Percentiles rank a stretch among this genome's conserved stretches.
Evolutionary conservation across 1,139 yeast species (phyloP).

Genomic region (Scheffersomyces titani): DNA sequence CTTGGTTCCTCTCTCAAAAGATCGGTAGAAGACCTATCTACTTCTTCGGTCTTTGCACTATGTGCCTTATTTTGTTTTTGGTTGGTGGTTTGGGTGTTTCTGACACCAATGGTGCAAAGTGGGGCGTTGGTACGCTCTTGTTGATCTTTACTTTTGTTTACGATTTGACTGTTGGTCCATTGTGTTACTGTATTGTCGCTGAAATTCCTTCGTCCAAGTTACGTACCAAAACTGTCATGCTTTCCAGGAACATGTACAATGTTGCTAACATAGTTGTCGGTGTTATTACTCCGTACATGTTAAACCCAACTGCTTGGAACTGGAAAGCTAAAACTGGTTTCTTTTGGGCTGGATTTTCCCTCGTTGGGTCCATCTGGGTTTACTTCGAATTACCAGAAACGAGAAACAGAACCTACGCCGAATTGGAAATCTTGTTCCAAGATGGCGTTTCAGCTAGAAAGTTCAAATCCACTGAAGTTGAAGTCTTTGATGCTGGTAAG

Average conservation of each 20-base stretch:
- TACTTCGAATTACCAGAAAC: conserved; percentile 63
- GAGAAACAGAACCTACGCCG: conserved; percentile 57
- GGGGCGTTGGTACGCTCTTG: conserved; percentile 52
- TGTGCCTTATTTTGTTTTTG: conserved; percentile 37
- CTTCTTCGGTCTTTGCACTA: conserved; percentile 40
- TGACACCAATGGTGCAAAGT: conserved; percentile 26
- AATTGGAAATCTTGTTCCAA: conserved; percentile 54
- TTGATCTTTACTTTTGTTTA: conserved; percentile 51
- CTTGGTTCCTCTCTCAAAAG: conserved; percentile 51
- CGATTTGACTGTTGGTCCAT: conserved; percentile 59
- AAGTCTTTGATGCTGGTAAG: conserved; percentile 24
- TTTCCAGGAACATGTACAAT: conserved; percentile 54
- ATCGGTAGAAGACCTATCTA: conserved; percentile 54
- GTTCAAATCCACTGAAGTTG: conserved; percentile 30
- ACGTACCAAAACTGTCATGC: conserved; percentile 56
- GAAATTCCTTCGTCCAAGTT: conserved; percentile 59
- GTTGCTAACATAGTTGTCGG: conserved; percentile 44
- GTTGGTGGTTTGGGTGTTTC: conserved; percentile 45
- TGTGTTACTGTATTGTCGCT: conserved; percentile 56
- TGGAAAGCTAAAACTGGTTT: conserved; percentile 63
- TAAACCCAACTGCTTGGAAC: conserved; percentile 59
- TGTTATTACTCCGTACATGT: conserved; percentile 58
- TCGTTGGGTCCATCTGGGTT: conserved; percentile 43
- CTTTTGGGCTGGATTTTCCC: conserved; percentile 54
- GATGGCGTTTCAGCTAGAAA: conserved; percentile 46